These are phyloP conservation scores for Microsporum ferrugineum DNA, from an alignment of 2,329 filamentous ascomycete genomes.

Conservation along the genomic window DNA sequence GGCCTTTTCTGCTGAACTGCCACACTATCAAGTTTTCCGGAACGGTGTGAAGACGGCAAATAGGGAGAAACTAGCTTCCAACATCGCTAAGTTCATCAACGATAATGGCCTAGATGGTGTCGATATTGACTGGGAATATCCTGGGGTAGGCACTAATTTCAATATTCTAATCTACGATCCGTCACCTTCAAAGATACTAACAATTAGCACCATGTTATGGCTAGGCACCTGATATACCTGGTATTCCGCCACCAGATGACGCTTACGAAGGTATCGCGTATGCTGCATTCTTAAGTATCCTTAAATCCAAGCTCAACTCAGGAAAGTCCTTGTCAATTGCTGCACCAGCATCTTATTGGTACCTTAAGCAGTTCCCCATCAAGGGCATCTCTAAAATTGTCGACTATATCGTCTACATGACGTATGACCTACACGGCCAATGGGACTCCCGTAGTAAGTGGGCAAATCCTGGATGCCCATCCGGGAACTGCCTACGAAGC, in stretches of 20 bases:
- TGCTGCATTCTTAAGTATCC: conserved; percentile 18
- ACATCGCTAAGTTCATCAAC: conserved; percentile 31
- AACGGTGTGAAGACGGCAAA: conserved; percentile 28
- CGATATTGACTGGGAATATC: conserved; percentile 31
- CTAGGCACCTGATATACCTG: conserved; percentile 22
- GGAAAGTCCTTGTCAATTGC: conserved; percentile 19
- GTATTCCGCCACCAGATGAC: conserved; percentile 23
- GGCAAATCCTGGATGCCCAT: conserved; percentile 16
- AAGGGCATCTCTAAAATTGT: conserved; percentile 16
- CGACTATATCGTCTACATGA: conserved; percentile 29
- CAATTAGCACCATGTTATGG: no score
- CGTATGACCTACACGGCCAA: conserved; percentile 25
- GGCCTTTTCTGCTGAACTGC: conserved; percentile 30
- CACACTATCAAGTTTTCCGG: conserved; percentile 30
- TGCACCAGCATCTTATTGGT: conserved; percentile 23
- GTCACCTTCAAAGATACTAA: no score
- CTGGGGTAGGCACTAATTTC: conserved; percentile 15
- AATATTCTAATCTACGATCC: no score
- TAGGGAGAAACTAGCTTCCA: conserved; percentile 28
- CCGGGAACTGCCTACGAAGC: conserved; percentile 26
- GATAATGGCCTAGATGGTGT: conserved; percentile 32
- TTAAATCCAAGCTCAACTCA: conserved; percentile 4
- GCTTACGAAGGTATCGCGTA: conserved; percentile 25
- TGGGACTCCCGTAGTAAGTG: conserved; percentile 16
- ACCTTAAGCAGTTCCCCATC: conserved; percentile 21